Conservation (phyloP, 2,329 filamentous ascomycete species). For the Aspergillus chevalieri region DNA sequence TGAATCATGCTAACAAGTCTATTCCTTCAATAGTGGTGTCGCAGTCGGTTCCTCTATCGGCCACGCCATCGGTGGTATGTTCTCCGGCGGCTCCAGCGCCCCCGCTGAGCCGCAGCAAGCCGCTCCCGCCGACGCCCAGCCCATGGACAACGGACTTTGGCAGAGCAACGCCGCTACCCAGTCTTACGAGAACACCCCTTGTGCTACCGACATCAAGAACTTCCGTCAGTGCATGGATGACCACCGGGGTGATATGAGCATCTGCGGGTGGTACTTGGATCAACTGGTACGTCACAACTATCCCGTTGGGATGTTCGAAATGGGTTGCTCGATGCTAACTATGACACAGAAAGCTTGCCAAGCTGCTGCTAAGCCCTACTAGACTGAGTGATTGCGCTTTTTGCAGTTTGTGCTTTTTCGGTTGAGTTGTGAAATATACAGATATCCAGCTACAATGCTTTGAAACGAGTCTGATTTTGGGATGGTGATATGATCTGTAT, state of each 20-base stretch:
- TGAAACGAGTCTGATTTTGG: neutral
- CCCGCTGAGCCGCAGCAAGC: conserved; percentile 48
- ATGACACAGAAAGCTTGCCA: conserved; percentile 67
- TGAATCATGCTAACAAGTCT: conserved; percentile 3
- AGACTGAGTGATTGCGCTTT: conserved; percentile 22
- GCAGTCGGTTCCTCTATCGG: conserved; percentile 93
- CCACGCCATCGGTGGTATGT: conserved; percentile 86
- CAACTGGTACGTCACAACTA: conserved; percentile 57
- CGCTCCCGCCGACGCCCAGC: conserved; percentile 49
- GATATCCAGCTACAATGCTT: neutral
- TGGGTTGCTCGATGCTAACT: conserved; percentile 18
- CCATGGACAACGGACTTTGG: conserved; percentile 44
- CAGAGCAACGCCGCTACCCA: conserved; percentile 45
- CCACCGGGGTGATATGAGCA: conserved; percentile 85
- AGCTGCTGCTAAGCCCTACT: conserved; percentile 67
- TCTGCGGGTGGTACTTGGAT: conserved; percentile 97
- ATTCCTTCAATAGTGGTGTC: conserved; percentile 64
- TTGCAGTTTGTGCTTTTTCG: conserved; percentile 1
- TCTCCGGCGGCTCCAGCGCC: conserved; percentile 65
- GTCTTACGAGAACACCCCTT: conserved; percentile 53
- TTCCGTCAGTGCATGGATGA: conserved; percentile 98
- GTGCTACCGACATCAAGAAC: conserved; percentile 69
- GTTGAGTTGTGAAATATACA: neutral
- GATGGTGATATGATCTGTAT: conserved; percentile 2
- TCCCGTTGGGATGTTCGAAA: neutral